phyloP scores from a whole-genome alignment of 1,139 yeast species.

The Candida neerlandica region DNA sequence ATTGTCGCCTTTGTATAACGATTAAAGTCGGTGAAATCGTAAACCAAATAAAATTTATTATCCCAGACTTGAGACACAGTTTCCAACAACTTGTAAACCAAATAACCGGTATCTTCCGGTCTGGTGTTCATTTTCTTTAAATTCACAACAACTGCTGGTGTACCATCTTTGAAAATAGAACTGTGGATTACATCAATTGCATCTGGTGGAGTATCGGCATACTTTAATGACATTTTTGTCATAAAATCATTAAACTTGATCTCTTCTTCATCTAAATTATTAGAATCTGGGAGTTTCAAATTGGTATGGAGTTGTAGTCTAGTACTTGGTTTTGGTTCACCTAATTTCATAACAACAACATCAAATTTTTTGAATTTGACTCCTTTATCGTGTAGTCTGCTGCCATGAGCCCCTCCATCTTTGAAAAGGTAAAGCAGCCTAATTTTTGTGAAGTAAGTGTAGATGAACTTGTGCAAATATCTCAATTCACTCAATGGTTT shows the following conservation, averaged over 20 bases:
- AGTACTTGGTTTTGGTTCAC: slow-evolving; percentile 44
- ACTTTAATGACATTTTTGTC: slow-evolving; percentile 64
- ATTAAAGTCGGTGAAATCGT: slow-evolving; percentile 70
- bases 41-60: slow-evolving; percentile 59
- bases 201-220: slow-evolving; percentile 47
- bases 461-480: slow-evolving; percentile 67
- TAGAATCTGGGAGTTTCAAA: slow-evolving; percentile 45
- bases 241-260: slow-evolving; percentile 69
- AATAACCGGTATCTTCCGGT: slow-evolving; percentile 54
- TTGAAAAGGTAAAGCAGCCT: slow-evolving; percentile 41
- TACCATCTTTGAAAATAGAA: slow-evolving; percentile 70
- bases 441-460: slow-evolving; percentile 59
- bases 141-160: slow-evolving; percentile 65
- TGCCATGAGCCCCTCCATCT: slow-evolving; percentile 24
- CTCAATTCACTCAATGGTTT: slow-evolving; percentile 50
- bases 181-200: slow-evolving; percentile 55
- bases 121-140: slow-evolving; percentile 44
- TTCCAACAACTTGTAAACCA: slow-evolving; percentile 66
- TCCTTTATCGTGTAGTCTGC: slow-evolving; percentile 29
- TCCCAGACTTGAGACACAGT: slow-evolving; percentile 77
- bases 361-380: slow-evolving; percentile 32
- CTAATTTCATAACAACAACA: slow-evolving; percentile 30
- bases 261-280: slow-evolving; percentile 38
- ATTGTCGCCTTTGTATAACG: slow-evolving; percentile 12
- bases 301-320: slow-evolving; percentile 58